Evolutionary conservation across 805 yeast genomes (phyloP).

Genomic region (Lachancea lanzarotensis): DNA sequence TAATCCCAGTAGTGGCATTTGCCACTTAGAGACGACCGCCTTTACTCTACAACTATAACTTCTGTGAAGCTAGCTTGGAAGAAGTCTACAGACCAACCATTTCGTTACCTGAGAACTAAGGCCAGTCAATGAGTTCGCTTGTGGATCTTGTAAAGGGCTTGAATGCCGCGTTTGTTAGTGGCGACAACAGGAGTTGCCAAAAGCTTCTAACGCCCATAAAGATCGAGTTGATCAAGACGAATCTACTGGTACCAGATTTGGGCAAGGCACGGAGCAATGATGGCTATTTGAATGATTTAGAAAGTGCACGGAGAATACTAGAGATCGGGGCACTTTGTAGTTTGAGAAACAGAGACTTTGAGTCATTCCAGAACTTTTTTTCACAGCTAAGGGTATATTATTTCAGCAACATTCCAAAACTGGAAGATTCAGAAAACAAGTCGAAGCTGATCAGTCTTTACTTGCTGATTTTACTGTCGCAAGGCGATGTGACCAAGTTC

Average conservation of each 20-base stretch:
- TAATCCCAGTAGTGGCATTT: not conserved
- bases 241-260: slow-evolving; percentile 63
- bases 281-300: slow-evolving; percentile 52
- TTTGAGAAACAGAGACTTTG: slow-evolving; percentile 55
- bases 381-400: slow-evolving; percentile 78
- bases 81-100: too few species aligned
- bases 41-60: not conserved
- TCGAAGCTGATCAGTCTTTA: slow-evolving; percentile 71
- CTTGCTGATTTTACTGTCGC: slow-evolving; percentile 67
- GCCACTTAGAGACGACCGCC: not conserved
- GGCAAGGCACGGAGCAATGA: slow-evolving; percentile 33
- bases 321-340: slow-evolving; percentile 85
- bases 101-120: too few species aligned
- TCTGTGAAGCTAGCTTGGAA: not conserved
- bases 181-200: slow-evolving; percentile 56
- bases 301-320: slow-evolving; percentile 71
- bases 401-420: slow-evolving; percentile 32
- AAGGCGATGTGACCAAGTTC: slow-evolving; percentile 79
- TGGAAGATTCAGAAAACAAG: slow-evolving; percentile 49
- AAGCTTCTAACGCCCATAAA: slow-evolving; percentile 64
- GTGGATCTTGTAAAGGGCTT: slow-evolving; percentile 65
- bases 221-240: slow-evolving; percentile 69
- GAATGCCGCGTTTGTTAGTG: slow-evolving; percentile 54
- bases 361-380: slow-evolving; percentile 63
- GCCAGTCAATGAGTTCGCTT: slow-evolving; percentile 40